These are phyloP conservation scores for Mycosarcoma mackinlayi DNA, from an alignment of 1,284 basidiomycete genomes.

Conservation along the genomic window DNA sequence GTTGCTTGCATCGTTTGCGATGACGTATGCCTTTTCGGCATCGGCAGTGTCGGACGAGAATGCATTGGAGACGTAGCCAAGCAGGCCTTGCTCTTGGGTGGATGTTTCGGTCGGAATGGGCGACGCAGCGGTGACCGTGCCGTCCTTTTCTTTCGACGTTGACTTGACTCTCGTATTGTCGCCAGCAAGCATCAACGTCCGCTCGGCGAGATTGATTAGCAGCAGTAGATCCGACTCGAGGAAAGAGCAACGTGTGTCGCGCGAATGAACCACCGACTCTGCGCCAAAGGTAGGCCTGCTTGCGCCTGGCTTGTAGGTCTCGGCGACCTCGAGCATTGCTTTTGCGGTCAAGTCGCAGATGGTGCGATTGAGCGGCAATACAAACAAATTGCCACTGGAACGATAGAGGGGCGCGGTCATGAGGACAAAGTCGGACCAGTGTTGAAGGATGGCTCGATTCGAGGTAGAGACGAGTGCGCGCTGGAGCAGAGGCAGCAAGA, in stretches of 20 bases:
- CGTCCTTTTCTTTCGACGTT: background rate
- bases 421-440: conserved; percentile 96
- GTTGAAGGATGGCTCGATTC: conserved; percentile 84
- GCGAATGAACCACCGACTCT: conserved; percentile 32
- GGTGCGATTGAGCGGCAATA: conserved; percentile 84
- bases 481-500: conserved; percentile 81
- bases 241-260: conserved; percentile 26
- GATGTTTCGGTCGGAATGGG: conserved; percentile 13
- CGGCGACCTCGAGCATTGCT: conserved; percentile 73
- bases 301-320: conserved; percentile 58
- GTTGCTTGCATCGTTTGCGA: conserved; percentile 5
- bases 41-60: conserved; percentile 38
- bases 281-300: conserved; percentile 40
- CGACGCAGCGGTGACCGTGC: background rate
- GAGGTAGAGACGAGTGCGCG: conserved; percentile 79
- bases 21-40: conserved; percentile 6
- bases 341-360: conserved; percentile 79
- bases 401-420: conserved; percentile 88
- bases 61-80: conserved; percentile 58
- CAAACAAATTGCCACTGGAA: conserved; percentile 75
- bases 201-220: conserved; percentile 55
- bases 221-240: conserved; percentile 51
- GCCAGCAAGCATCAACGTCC: conserved; percentile 38
- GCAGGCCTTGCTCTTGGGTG: conserved; percentile 20
- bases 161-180: conserved; percentile 1